Conservation (phyloP, 2,329 filamentous ascomycete species). For the Penicillium sp. region DNA sequence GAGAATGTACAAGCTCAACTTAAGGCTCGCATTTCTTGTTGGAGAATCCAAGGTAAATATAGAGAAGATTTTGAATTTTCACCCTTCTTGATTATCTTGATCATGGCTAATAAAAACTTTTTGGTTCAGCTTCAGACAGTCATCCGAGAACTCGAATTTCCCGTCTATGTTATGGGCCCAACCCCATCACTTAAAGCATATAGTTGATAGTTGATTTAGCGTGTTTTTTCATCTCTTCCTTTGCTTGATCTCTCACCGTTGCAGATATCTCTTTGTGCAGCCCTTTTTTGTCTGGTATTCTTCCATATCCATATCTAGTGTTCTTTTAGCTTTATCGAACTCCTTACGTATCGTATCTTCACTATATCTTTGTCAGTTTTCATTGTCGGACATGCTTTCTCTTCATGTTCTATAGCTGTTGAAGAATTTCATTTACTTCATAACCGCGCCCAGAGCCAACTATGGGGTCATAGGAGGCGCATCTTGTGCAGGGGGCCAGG, state of each 20-base stretch:
- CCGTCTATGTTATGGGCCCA: conserved; percentile 12
- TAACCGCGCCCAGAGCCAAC: neutral
- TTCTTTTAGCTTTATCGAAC: neutral
- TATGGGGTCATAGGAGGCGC: no score
- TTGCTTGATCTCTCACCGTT: neutral
- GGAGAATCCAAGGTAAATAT: conserved; percentile 8
- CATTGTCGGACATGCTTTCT: neutral
- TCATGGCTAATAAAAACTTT: neutral
- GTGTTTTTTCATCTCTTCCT: neutral
- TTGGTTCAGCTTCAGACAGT: neutral
- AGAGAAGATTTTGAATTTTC: neutral
- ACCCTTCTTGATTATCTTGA: neutral
- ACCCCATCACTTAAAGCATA: neutral
- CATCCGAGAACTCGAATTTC: conserved; percentile 19
- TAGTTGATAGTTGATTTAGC: neutral
- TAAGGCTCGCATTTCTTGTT: conserved; percentile 16
- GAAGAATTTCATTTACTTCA: neutral
- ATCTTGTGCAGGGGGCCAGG: no score
- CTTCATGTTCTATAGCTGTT: neutral
- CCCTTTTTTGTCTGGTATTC: neutral
- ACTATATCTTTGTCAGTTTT: neutral
- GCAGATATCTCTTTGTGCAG: neutral
- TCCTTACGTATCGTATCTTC: neutral
- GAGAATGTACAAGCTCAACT: conserved; percentile 14
- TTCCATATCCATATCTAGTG: neutral